Conservation (phyloP, 2,329 filamentous ascomycete genomes). For the Hymenoscyphus salicellus region DNA sequence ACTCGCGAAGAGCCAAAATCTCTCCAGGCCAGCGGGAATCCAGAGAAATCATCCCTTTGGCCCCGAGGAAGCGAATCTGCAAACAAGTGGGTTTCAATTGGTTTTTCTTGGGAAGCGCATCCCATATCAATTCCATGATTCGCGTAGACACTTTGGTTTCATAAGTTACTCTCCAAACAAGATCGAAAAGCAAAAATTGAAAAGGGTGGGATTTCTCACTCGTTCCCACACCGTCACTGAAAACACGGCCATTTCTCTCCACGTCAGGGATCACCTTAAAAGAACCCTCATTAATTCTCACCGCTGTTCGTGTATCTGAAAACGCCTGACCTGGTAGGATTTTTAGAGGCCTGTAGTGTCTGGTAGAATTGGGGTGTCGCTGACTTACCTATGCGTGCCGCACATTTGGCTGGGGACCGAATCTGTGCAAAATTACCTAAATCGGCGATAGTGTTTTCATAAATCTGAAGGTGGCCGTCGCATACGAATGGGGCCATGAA, state of each 20-base stretch:
- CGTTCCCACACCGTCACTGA: slow-evolving; percentile 78
- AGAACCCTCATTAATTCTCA: slow-evolving; percentile 44
- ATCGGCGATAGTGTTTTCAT: slow-evolving; percentile 42
- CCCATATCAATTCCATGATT: slow-evolving; percentile 60
- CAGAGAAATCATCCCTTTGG: slow-evolving; percentile 75
- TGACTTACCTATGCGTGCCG: slow-evolving; percentile 48
- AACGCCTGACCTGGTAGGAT: slow-evolving; percentile 53
- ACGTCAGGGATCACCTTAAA: slow-evolving; percentile 50
- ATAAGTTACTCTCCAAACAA: not conserved
- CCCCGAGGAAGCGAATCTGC: slow-evolving; percentile 71
- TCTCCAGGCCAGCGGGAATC: slow-evolving; percentile 59
- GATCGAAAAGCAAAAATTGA: not conserved
- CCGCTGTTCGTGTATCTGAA: slow-evolving; percentile 67
- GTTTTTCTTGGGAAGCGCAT: slow-evolving; percentile 43
- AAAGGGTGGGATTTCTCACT: not conserved
- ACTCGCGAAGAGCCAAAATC: slow-evolving; percentile 60
- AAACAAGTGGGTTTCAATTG: slow-evolving; percentile 59
- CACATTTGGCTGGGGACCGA: slow-evolving; percentile 53
- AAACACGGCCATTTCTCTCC: slow-evolving; percentile 54
- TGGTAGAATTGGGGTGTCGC: slow-evolving; percentile 25
- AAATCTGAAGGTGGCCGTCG: slow-evolving; percentile 34
- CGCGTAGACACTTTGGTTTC: slow-evolving; percentile 51
- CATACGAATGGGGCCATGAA: slow-evolving; percentile 51
- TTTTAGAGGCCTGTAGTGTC: not conserved
- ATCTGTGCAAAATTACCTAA: slow-evolving; percentile 52